Evolutionary conservation across 257 asterid species (phyloP).

Genomic region (Forsythia viridissima): DNA sequence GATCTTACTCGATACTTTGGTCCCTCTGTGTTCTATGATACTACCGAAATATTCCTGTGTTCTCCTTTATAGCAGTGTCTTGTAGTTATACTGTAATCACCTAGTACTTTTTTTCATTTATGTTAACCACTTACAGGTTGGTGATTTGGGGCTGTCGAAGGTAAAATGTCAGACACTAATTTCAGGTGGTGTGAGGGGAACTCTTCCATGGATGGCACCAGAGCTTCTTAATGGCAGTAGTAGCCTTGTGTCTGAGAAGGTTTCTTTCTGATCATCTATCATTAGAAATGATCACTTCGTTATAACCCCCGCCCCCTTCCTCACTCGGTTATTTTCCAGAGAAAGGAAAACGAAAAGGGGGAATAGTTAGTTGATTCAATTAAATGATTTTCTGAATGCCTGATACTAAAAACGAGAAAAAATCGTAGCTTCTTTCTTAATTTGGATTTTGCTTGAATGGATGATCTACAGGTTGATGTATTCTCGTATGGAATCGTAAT

Average conservation of each 20-base stretch:
- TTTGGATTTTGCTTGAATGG: background rate
- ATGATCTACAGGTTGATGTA: constrained; percentile 72
- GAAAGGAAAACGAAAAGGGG: background rate
- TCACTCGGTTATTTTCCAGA: background rate
- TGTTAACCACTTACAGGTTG: constrained; percentile 57
- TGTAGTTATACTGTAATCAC: constrained; percentile 7
- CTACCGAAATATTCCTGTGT: background rate
- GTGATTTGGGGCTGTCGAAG: constrained; percentile 97
- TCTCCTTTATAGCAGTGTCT: background rate
- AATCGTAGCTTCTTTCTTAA: background rate
- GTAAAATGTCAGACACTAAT: constrained; percentile 93
- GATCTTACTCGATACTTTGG: background rate
- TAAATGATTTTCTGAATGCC: background rate
- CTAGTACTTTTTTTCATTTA: background rate
- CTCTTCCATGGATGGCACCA: constrained; percentile 99
- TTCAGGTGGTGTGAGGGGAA: constrained; percentile 98
- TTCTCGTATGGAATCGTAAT: constrained; percentile 92
- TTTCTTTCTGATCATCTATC: constrained; percentile 14
- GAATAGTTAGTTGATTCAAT: background rate
- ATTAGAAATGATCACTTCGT: background rate
- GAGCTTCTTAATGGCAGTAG: constrained; percentile 99
- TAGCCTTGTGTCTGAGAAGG: constrained; percentile 98
- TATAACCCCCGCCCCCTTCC: background rate
- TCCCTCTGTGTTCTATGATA: background rate
- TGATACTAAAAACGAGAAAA: background rate